Conservation (phyloP, 805 yeast species). For the Zygoascus biomembranicola region DNA sequence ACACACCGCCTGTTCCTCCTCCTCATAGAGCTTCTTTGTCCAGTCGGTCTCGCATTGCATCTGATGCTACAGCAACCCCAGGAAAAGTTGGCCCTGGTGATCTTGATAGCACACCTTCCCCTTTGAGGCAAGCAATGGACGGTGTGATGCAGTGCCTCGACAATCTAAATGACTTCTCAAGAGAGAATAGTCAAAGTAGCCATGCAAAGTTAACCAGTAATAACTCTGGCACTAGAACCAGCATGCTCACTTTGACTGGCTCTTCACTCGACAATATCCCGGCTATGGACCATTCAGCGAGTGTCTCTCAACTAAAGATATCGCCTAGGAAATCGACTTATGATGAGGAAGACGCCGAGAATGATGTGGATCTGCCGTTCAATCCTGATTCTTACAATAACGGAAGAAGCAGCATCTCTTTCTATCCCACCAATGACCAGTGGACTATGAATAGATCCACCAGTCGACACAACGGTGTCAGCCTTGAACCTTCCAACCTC, state of each 20-base stretch:
- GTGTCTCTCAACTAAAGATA: background rate
- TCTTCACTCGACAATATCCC: background rate
- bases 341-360: constrained; percentile 3
- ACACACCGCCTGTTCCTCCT: constrained; percentile 29
- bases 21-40: constrained; percentile 23
- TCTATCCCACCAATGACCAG: too few species aligned
- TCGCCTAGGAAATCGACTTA: background rate
- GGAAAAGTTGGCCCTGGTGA: constrained; percentile 2
- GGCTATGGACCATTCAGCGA: background rate
- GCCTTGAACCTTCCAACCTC: background rate
- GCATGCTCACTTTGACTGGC: constrained; percentile 5
- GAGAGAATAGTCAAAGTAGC: constrained; percentile 8
- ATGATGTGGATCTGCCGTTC: constrained; percentile 10
- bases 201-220: background rate
- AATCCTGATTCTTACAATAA: constrained; percentile 14
- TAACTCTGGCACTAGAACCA: constrained; percentile 1
- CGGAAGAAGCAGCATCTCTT: background rate
- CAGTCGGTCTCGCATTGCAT: background rate
- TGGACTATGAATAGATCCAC: too few species aligned
- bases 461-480: background rate
- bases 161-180: constrained; percentile 16
- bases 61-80: constrained; percentile 1
- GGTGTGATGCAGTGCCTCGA: constrained; percentile 26
- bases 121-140: constrained; percentile 28
- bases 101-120: constrained; percentile 24